A percentile compares a stretch with the other conserved stretches of the same genome.
These are phyloP conservation scores for Primulina tabacum DNA, from an alignment of 257 asterid genomes.

Conservation along the genomic window DNA sequence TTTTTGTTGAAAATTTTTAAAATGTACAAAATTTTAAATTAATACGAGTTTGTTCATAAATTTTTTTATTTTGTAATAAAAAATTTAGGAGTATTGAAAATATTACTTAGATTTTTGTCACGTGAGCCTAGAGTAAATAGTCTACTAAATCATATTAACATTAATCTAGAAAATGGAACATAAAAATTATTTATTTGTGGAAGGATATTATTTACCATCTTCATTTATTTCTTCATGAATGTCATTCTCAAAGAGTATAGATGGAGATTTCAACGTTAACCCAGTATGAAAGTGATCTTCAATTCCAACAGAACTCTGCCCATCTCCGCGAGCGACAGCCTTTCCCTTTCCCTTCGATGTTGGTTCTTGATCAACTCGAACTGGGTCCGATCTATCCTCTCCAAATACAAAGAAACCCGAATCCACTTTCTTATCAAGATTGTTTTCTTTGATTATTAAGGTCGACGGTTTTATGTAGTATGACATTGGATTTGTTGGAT, in stretches of 20 bases:
- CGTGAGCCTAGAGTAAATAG: too few species aligned
- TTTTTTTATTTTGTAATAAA: too few species aligned
- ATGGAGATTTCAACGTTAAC: constrained; percentile 18
- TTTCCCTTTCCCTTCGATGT: constrained; percentile 4
- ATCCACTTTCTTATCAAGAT: background rate
- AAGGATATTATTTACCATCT: background rate
- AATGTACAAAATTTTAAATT: too few species aligned
- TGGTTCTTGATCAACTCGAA: background rate
- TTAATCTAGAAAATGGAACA: too few species aligned
- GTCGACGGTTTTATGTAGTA: background rate
- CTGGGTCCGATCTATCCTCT: constrained; percentile 17
- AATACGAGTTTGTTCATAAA: too few species aligned
- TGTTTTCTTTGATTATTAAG: background rate
- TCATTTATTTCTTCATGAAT: background rate
- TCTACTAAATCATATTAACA: too few species aligned
- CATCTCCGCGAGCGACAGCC: constrained; percentile 2
- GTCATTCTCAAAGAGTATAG: background rate
- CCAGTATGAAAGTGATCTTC: constrained; percentile 14
- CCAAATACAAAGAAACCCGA: background rate
- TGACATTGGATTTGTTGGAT: background rate
- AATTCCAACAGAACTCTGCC: background rate
- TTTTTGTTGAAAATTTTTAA: too few species aligned
- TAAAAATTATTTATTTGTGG: background rate
- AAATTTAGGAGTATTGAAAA: too few species aligned
- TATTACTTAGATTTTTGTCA: too few species aligned